Base-by-base conservation (phyloP, 257 asterid genomes). In the Solanum appendiculatum region DNA sequence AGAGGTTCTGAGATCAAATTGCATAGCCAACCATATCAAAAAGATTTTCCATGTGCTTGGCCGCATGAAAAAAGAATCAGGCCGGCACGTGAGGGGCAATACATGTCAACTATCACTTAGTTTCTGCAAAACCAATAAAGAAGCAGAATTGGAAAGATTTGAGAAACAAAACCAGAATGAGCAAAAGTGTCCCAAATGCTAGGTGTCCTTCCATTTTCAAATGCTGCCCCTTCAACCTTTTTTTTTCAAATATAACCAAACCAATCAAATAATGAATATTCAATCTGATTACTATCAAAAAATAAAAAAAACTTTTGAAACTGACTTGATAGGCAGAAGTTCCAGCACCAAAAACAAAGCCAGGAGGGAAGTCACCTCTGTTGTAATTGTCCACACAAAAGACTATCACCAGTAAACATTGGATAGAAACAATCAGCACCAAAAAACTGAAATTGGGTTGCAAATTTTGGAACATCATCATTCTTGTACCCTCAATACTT, bases 331-430 rank as follows among this genome's bases (percentile, higher is more conserved):
- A 72, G 63, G 95, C 93, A 58, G 94, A 46, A 63, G 89, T 86
- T 70, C 94, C 95, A 46, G 95, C 91, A 48, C 95, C 95, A 27
- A 92, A 92, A 70, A 92, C 88, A 75, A 92, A 92, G 66, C 86
- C 91, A 56, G 87, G 84, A 84, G 95, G 95, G 78, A 92, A 91
- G 82, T 92, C 93, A 66, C 46, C 87, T 85, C 91, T 86, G 86
- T 23, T 81, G 81, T 89, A 90, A 5, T 60, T 48, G 4, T 88
- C 89, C 25, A 31, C 86, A 34, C 88, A 91, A 29, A 54, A 74
- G 33, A 82, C 90, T 51, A 0, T 51, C 64, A 73, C 63, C 16
- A 75, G 13, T 25, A 73, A 86, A 54, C 10, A 36, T 15, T 46
- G 83, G n/a, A 54, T 40, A 13, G 69, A 34, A 56, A 74, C 34